Evolutionary conservation across 768 basidiomycete species (phyloP), one percentile per base, ranked within the genome.

Genomic region (Tylopilus plumbeoviolaceoides): DNA sequence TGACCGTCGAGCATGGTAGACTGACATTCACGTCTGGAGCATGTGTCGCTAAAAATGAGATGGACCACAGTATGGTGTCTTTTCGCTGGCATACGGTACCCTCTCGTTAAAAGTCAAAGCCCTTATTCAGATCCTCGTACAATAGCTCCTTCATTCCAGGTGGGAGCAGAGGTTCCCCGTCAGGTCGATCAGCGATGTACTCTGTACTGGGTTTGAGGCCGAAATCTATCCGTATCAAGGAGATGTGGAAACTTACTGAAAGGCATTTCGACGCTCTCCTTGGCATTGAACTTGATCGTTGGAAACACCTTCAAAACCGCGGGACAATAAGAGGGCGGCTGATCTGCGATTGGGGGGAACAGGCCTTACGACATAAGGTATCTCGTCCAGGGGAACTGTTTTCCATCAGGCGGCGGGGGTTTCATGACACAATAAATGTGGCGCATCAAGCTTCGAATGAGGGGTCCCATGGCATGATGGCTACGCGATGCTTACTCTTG

Each of bases 261-360:
- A 0, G 97, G 97, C 97, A 99, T 99, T 72, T 98, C 93, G 6
- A 98, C 92, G 41, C 88, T 89, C 68, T 99, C 97, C 60, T 83
- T 85, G 5, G 80, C 67, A 61, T 88, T 89, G 76, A 98, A 98
- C 17, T 59, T 72, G 64, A 99, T 95, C 0, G 93, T 95, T 0
- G 97, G 97, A 68, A 83, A 83, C 61, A 93, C 88, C 91, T 95
- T 52, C 21, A n/a, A 44, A 45, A 20, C 9, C 25, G 15, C n/a
- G 46, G 18, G 38, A 38, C n/a, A 23, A 23, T 25, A 15, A 27
- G 14, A 20, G 14, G 7, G 38, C 38, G 14, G 39, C 23, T 30
- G 47, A 30, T 39, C 14, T 7, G 18, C 5, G 4, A 39, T 15
- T 17, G 27, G 12, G 31, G 21, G 20, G 5, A 4, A 12, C 3